Conservation (phyloP, 1,284 basidiomycete species). For the Tilletiaria anomala region DNA sequence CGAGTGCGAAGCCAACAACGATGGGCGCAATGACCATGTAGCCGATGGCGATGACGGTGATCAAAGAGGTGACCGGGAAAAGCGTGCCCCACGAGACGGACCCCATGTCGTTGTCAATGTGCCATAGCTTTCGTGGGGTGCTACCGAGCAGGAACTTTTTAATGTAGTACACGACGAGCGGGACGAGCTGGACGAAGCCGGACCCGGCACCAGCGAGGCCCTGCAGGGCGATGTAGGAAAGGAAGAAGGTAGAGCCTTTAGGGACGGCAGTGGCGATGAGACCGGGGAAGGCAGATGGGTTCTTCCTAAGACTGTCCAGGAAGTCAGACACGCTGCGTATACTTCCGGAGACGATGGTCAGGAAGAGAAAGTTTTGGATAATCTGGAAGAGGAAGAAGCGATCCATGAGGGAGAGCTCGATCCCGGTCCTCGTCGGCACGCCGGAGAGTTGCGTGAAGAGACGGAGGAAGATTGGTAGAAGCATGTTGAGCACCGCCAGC, state of each 20-base stretch:
- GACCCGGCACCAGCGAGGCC: constrained; percentile 48
- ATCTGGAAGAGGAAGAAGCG: constrained; percentile 76
- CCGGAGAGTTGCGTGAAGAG: constrained; percentile 64
- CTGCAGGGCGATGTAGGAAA: constrained; percentile 53
- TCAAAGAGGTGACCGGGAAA: constrained; percentile 33
- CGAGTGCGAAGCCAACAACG: constrained; percentile 74
- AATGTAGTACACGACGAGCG: constrained; percentile 67
- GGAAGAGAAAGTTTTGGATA: constrained; percentile 37
- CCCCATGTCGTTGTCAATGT: constrained; percentile 56
- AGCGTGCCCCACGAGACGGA: constrained; percentile 69
- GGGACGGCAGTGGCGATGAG: constrained; percentile 53
- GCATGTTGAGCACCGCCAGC: constrained; percentile 75
- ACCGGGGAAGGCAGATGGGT: constrained; percentile 17
- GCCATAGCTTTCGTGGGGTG: constrained; percentile 71
- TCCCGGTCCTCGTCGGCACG: constrained; percentile 59
- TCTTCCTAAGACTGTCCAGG: constrained; percentile 7
- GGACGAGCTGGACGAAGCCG: constrained; percentile 63
- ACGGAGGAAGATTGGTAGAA: constrained; percentile 67
- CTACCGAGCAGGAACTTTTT: constrained; percentile 69
- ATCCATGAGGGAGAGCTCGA: constrained; percentile 80
- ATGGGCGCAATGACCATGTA: constrained; percentile 88
- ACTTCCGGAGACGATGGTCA: constrained; percentile 28
- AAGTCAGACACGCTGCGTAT: constrained; percentile 18
- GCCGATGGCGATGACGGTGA: constrained; percentile 28
- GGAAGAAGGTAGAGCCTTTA: constrained; percentile 77